Conservation (phyloP, 2,329 filamentous ascomycete genomes). For the Colletotrichum spinosum region DNA sequence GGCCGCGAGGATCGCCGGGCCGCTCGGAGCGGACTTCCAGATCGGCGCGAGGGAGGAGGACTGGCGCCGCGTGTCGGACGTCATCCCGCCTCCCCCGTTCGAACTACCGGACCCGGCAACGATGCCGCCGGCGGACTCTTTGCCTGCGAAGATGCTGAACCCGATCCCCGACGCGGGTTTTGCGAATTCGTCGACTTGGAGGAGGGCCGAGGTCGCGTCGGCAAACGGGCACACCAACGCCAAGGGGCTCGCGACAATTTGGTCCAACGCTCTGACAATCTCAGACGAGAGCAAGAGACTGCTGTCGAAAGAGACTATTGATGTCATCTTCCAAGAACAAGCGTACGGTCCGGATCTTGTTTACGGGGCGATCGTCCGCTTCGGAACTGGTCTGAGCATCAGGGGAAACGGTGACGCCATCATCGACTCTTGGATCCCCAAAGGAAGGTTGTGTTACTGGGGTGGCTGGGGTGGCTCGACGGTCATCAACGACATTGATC, state of each 20-base stretch:
- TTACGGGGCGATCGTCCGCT: constrained; percentile 47
- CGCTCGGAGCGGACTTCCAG: constrained; percentile 58
- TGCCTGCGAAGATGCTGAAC: constrained; percentile 43
- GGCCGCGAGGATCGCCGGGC: constrained; percentile 49
- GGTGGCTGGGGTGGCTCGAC: constrained; percentile 59
- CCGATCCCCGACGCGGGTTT: constrained; percentile 39
- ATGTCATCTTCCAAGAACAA: constrained; percentile 59
- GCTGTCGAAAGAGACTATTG: constrained; percentile 54
- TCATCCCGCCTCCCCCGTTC: constrained; percentile 42
- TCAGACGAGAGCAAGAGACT: constrained; percentile 43
- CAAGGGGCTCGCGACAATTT: constrained; percentile 52
- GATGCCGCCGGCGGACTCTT: constrained; percentile 41
- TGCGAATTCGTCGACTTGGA: constrained; percentile 47
- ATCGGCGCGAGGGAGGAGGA: constrained; percentile 56
- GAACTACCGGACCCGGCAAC: not conserved
- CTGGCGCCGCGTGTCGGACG: constrained; percentile 51
- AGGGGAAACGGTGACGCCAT: constrained; percentile 42
- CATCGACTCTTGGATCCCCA: constrained; percentile 44
- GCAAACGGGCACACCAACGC: constrained; percentile 60
- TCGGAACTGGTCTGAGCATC: constrained; percentile 56
- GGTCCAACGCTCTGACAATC: constrained; percentile 45
- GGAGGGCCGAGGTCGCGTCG: constrained; percentile 53
- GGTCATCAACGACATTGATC: constrained; percentile 55
- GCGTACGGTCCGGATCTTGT: constrained; percentile 53
- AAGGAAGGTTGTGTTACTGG: constrained; percentile 53